Evolutionary conservation across 2,329 filamentous ascomycete genomes (phyloP), one percentile per base, ranked within the genome.

Genomic region (Pseudocercospora fijiensis): DNA sequence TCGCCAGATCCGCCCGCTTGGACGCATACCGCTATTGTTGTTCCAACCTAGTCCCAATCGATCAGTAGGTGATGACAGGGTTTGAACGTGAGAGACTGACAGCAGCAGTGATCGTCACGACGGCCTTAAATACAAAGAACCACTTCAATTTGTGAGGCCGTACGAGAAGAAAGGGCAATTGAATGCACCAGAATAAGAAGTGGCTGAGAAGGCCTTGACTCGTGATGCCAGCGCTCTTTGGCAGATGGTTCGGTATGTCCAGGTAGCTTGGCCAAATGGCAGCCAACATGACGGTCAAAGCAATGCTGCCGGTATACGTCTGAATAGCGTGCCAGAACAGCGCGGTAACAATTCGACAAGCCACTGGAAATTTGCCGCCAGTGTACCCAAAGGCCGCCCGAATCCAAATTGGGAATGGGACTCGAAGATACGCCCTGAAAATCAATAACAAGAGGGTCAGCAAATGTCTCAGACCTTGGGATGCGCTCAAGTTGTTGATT

Each of bases 311-410:
- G 66, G 87, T 88, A 63, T 85, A 85, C 45, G 84, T 85, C 67
- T 89, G 86, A 52, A 90, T 88, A 0, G 86, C 86, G 58, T 89
- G 85, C 88, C 84, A 86, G 74, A 86, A 85, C 18, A 85, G 72
- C 3, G 83, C 84, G 3, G 86, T 79, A 60, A 86, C 81, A 33
- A 80, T 78, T 8, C 84, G 78, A 0, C 81, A 83, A 6, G 85
- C 69, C 57, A 86, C 83, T 24, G 83, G 79, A 45, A 86, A 76
- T 69, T 84, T 84, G 22, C 81, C 83, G 58, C 84, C 83, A 78
- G 80, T 85, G 74, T 85, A 86, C 0, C 84, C 84, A 78, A 84
- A 86, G 57, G 79, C 81, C 1, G 83, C 82, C 53, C 84, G 81
- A 0, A 82, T 81, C 27, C 85, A 79, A 9, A 86, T 83, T 1